Conservation (phyloP, 2,329 filamentous ascomycete genomes). For the Truncatella angustata region DNA sequence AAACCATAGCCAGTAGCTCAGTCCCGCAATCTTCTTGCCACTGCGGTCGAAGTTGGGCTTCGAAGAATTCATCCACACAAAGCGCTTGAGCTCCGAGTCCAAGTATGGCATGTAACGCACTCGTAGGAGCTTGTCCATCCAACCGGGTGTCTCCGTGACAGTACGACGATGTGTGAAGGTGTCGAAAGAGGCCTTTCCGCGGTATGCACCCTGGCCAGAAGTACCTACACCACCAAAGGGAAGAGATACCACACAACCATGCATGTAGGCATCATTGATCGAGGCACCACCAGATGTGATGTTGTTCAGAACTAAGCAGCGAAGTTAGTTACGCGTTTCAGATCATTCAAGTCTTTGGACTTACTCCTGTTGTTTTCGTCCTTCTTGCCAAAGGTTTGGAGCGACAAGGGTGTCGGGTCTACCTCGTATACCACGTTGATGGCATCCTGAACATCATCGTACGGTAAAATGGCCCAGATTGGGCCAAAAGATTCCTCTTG, state of each 20-base stretch:
- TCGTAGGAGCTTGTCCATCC: slow-evolving; percentile 66
- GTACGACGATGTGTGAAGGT: slow-evolving; percentile 44
- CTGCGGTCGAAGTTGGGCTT: slow-evolving; percentile 63
- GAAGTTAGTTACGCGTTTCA: neutral
- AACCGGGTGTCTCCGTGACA: slow-evolving; percentile 61
- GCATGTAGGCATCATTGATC: slow-evolving; percentile 68
- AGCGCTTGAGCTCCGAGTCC: slow-evolving; percentile 40
- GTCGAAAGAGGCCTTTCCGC: slow-evolving; percentile 73
- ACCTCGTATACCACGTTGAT: slow-evolving; percentile 78
- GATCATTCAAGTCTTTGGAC: slow-evolving; percentile 19
- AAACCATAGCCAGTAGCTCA: slow-evolving; percentile 54
- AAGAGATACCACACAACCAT: slow-evolving; percentile 67
- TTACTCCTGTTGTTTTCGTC: slow-evolving; percentile 72
- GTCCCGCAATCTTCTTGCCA: slow-evolving; percentile 49
- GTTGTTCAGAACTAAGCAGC: slow-evolving; percentile 50
- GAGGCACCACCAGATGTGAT: slow-evolving; percentile 67
- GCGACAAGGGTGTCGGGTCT: slow-evolving; percentile 76
- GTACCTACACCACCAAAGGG: slow-evolving; percentile 83
- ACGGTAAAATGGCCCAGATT: slow-evolving; percentile 79
- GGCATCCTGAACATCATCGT: slow-evolving; percentile 79
- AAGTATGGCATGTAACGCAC: slow-evolving; percentile 67
- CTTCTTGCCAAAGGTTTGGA: slow-evolving; percentile 84
- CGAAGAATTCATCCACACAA: slow-evolving; percentile 38
- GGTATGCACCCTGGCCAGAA: slow-evolving; percentile 74
- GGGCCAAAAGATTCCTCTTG: slow-evolving; percentile 88